Evolutionary conservation across 2,329 filamentous ascomycete genomes (phyloP), one percentile per base, ranked within the genome.

Genomic region (Ophiostoma ips): DNA sequence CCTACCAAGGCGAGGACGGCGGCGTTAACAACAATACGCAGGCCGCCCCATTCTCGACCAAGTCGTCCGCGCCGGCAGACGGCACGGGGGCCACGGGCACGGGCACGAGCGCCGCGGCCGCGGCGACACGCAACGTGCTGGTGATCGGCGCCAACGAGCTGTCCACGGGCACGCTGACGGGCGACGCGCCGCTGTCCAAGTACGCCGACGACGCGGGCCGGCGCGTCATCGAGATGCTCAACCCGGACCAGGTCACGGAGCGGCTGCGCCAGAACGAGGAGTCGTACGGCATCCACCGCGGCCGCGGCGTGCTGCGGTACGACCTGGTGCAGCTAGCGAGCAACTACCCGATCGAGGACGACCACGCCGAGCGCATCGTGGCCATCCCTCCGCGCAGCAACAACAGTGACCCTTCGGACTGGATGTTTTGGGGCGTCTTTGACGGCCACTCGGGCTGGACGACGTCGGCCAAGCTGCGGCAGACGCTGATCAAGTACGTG

Each of bases 401-500:
- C 21, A 64, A 73, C 35, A 72, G 75, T 15, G 56, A 72, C 16
- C 79, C 73, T 52, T 86, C 77, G 54, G 94, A 98, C 66, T 98
- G 92, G 92, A 96, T 96, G 88, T 98, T 98, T 65, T 98, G 94
- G 92, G 92, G 89, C 52, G 89, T 98, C 16, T 98, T 96, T 65
- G 92, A 98, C 62, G 92, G 92, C 0, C 92, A 98, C 66, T 87
- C 87, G 43, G 92, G 92, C 58, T 98, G 92, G 92, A 95, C 92
- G 5, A 98, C 92, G 7, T 96, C 92, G 36, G 92, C 92, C 18
- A 96, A 95, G 62, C 72, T 98, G 52, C 84, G 92, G 52, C 88
- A 98, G 66, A 83, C 85, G 13, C 75, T 98, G 50, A 95, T 98
- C 58, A 87, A 77, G 56, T 95, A 86, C 61, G 92, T 98, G 44